Evolutionary conservation across 257 asterid genomes (phyloP).

Genomic region (Scutellaria galericulata): DNA sequence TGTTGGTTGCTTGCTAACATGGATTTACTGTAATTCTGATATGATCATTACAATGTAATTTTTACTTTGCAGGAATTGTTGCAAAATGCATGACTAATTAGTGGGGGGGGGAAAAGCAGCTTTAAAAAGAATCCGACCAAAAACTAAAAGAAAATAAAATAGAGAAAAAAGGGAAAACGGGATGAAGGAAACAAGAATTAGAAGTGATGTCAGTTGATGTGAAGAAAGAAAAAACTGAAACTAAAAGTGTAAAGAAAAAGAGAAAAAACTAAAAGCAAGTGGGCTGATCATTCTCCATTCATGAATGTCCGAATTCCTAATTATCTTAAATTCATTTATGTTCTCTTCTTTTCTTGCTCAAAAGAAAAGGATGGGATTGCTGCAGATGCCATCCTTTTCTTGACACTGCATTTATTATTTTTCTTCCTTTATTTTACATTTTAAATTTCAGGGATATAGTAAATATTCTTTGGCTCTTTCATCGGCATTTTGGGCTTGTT

Average conservation of each 20-base stretch:
- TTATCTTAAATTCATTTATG: not conserved
- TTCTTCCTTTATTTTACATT: not conserved
- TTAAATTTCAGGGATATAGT: slow-evolving; percentile 7
- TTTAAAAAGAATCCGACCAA: not conserved
- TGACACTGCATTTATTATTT: not conserved
- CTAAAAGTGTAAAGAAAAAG: not conserved
- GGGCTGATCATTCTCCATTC: slow-evolving; percentile 1
- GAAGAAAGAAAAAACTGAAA: not conserved
- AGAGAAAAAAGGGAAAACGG: too few relatives aligned
- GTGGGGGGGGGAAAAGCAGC: not conserved
- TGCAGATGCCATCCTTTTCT: not conserved
- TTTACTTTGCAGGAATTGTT: slow-evolving; percentile 3
- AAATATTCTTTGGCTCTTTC: slow-evolving; percentile 19
- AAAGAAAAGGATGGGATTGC: not conserved
- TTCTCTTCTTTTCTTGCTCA: not conserved
- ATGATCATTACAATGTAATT: not conserved
- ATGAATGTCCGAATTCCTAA: not conserved
- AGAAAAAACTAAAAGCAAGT: not conserved
- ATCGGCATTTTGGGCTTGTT: slow-evolving; percentile 4
- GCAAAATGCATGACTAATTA: not conserved
- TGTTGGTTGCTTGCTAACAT: not conserved
- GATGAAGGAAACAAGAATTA: not conserved
- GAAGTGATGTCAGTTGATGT: not conserved
- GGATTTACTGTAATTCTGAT: slow-evolving; percentile 17
- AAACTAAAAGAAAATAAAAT: not conserved